Conservation (phyloP, 306 rosid species). For the Phaseolus lunatus region DNA sequence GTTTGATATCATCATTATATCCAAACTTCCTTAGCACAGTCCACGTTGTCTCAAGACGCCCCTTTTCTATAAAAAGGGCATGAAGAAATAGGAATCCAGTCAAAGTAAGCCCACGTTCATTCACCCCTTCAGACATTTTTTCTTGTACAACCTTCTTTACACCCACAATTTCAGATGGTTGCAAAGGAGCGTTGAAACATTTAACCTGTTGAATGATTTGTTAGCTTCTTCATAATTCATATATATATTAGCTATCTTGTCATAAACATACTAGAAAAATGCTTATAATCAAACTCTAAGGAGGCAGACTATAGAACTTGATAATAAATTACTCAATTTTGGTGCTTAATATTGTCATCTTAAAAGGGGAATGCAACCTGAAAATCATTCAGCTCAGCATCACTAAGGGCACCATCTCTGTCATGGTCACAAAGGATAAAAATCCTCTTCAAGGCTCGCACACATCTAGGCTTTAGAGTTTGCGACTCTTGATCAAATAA, state of each 20-base stretch:
- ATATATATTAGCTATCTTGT: background rate
- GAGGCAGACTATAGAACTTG: slow-evolving; percentile 16
- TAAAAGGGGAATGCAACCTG: slow-evolving; percentile 46
- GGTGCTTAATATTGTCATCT: background rate
- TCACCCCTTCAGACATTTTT: slow-evolving; percentile 93
- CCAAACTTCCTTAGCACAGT: slow-evolving; percentile 97
- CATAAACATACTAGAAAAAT: slow-evolving; percentile 34
- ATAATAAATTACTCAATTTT: slow-evolving; percentile 40
- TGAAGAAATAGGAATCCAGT: slow-evolving; percentile 97
- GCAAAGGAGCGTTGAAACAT: slow-evolving; percentile 98
- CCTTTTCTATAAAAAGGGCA: slow-evolving; percentile 94
- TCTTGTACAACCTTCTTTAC: slow-evolving; percentile 96
- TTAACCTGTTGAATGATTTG: slow-evolving; percentile 70
- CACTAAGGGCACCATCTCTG: slow-evolving; percentile 84
- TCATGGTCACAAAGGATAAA: slow-evolving; percentile 96
- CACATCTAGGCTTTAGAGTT: slow-evolving; percentile 92
- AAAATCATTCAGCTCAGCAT: slow-evolving; percentile 55
- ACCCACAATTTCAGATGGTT: slow-evolving; percentile 90
- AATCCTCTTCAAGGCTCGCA: slow-evolving; percentile 92
- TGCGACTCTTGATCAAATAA: slow-evolving; percentile 97
- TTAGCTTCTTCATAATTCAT: slow-evolving; percentile 40
- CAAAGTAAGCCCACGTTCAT: slow-evolving; percentile 94
- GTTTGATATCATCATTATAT: slow-evolving; percentile 89
- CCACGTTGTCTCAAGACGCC: slow-evolving; percentile 99
- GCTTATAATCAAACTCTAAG: slow-evolving; percentile 30